Evolutionary conservation across 2,329 filamentous ascomycete species (phyloP).

Genomic region (Aspergillus neoniger): DNA sequence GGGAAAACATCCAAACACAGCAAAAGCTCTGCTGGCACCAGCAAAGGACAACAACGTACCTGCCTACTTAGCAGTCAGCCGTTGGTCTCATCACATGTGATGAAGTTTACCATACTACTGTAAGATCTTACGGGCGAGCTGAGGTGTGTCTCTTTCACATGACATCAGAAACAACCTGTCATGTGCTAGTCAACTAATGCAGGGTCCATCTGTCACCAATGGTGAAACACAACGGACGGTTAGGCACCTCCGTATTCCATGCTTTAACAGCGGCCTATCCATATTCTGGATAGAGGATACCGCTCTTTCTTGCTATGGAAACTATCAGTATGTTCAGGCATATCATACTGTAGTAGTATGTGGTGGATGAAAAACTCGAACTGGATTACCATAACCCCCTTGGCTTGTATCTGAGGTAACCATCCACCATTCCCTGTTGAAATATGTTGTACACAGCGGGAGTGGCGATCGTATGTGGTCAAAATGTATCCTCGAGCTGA

Average conservation of each 20-base stretch:
- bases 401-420: neutral
- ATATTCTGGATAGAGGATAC: neutral
- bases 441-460: no score
- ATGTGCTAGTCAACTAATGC: neutral
- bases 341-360: no score
- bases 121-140: neutral
- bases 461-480: no score
- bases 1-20: neutral
- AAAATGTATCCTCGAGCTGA: no score
- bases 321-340: no score
- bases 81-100: neutral
- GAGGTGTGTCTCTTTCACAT: neutral
- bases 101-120: neutral
- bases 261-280: constrained; percentile 3
- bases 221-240: constrained; percentile 9
- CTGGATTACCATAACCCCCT: neutral
- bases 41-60: neutral
- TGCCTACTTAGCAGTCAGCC: neutral
- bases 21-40: neutral
- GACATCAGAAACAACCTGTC: constrained; percentile 10
- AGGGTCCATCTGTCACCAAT: constrained; percentile 7
- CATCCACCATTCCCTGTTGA: neutral
- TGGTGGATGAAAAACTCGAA: neutral
- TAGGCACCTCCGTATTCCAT: constrained; percentile 3
- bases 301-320: no score